These are phyloP conservation scores for Magnolia kwangsiensis DNA, from an alignment of 164 flowering plant genomes.

Conservation along the genomic window DNA sequence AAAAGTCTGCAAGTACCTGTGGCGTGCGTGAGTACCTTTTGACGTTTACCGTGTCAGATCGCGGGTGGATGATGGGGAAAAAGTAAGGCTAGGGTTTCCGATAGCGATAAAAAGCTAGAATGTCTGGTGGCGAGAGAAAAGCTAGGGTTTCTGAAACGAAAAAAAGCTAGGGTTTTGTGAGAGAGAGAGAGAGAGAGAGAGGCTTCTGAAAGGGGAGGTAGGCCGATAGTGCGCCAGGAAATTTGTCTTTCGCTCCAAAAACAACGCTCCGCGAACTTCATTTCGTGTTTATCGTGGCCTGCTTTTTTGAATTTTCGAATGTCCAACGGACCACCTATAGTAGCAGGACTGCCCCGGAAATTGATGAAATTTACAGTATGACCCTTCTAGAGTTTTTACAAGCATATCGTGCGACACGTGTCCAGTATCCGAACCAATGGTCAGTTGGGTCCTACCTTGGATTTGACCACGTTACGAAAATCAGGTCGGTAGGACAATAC, in stretches of 20 bases:
- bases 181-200: not conserved
- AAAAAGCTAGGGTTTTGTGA: not conserved
- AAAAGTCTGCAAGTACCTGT: not conserved
- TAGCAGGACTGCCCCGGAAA: too few relatives aligned
- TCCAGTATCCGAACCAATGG: too few relatives aligned
- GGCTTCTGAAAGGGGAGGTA: too few relatives aligned
- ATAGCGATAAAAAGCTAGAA: not conserved
- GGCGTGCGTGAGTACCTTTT: not conserved
- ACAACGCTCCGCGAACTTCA: not conserved
- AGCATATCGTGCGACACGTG: too few relatives aligned
- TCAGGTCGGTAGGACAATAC: too few relatives aligned
- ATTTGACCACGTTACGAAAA: too few relatives aligned
- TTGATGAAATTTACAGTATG: too few relatives aligned
- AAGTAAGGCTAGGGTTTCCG: not conserved
- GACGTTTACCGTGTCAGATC: not conserved
- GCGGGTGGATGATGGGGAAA: not conserved
- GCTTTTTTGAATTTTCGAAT: constrained; percentile 6
- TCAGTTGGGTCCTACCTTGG: too few relatives aligned
- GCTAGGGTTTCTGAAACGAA: not conserved
- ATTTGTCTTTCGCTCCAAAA: not conserved
- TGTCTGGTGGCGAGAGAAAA: not conserved
- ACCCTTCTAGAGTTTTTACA: too few relatives aligned
- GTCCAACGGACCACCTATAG: not conserved
- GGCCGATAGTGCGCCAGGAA: not conserved
- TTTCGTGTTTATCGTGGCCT: not conserved